phyloP scores from a whole-genome alignment of 805 yeast genomes.

The Zygoascus biomembranicola region DNA sequence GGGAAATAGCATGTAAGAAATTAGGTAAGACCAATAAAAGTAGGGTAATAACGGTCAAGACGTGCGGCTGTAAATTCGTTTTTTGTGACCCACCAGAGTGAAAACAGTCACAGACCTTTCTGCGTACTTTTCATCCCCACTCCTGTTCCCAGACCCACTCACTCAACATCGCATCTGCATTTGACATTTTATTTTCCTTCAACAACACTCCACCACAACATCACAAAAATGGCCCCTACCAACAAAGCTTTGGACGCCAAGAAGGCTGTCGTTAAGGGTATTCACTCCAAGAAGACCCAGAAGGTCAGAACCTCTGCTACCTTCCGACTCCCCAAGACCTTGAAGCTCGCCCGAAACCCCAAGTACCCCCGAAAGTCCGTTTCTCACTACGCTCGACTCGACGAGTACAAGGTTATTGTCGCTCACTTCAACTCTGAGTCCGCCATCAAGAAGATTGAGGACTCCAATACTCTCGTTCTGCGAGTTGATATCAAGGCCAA shows the following conservation, averaged over 20 bases:
- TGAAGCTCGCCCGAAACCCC: slow-evolving; percentile 89
- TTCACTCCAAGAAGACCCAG: slow-evolving; percentile 79
- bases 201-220: slow-evolving; percentile 6
- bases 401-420: slow-evolving; percentile 88
- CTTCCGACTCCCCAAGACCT: slow-evolving; percentile 97
- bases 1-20: neutral
- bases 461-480: slow-evolving; percentile 98
- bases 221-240: slow-evolving; percentile 24
- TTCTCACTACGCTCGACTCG: slow-evolving; percentile 95
- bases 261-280: slow-evolving; percentile 98
- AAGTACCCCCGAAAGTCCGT: slow-evolving; percentile 92
- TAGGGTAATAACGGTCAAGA: no score
- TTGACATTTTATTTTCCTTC: neutral
- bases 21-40: neutral
- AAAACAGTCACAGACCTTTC: neutral
- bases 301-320: slow-evolving; percentile 93
- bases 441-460: slow-evolving; percentile 99
- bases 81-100: neutral
- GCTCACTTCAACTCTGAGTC: slow-evolving; percentile 96
- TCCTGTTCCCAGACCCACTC: neutral
- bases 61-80: neutral
- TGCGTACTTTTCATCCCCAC: neutral
- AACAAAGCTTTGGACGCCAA: slow-evolving; percentile 94
- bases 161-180: neutral
- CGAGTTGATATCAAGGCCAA: slow-evolving; percentile 95